A percentile compares a stretch with the other conserved stretches of the same genome.
Evolutionary conservation across 2,329 filamentous ascomycete genomes (phyloP).

Genomic region (Calonectria honghensis): DNA sequence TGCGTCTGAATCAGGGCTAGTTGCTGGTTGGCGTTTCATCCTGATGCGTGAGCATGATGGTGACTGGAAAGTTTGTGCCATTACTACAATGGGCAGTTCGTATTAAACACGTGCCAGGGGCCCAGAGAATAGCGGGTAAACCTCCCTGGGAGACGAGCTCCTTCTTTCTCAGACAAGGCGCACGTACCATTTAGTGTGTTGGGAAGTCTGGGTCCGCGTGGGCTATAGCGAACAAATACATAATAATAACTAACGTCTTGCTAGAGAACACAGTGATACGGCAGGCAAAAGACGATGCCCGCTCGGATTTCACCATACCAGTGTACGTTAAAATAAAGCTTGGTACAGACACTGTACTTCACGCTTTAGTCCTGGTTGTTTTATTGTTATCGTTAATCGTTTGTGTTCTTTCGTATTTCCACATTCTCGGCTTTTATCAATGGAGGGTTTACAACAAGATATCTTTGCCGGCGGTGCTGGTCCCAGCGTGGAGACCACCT

Average conservation of each 20-base stretch:
- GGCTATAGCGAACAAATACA: slow-evolving; percentile 7
- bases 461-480: background rate
- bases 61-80: background rate
- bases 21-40: slow-evolving; percentile 4
- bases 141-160: background rate
- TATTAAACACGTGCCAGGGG: slow-evolving; percentile 20
- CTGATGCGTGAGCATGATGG: background rate
- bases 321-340: background rate
- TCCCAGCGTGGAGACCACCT: slow-evolving; percentile 2
- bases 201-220: background rate
- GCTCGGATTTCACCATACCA: background rate
- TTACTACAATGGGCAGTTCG: slow-evolving; percentile 19
- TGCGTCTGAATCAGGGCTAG: slow-evolving; percentile 2
- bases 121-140: background rate
- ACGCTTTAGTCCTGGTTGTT: background rate
- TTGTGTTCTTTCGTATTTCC: background rate
- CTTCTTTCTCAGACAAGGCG: slow-evolving; percentile 2
- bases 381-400: background rate
- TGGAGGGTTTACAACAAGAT: slow-evolving; percentile 16
- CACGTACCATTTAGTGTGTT: slow-evolving; percentile 17
- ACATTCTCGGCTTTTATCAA: background rate
- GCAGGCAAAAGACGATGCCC: background rate
- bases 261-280: background rate
- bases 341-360: background rate
- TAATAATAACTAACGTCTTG: background rate